A percentile compares a stretch with the other conserved stretches of the same genome.
These are phyloP conservation scores for Jimgerdemannia lactiflua DNA, from an alignment of 192 early-diverging fungal genomes.

Conservation along the genomic window DNA sequence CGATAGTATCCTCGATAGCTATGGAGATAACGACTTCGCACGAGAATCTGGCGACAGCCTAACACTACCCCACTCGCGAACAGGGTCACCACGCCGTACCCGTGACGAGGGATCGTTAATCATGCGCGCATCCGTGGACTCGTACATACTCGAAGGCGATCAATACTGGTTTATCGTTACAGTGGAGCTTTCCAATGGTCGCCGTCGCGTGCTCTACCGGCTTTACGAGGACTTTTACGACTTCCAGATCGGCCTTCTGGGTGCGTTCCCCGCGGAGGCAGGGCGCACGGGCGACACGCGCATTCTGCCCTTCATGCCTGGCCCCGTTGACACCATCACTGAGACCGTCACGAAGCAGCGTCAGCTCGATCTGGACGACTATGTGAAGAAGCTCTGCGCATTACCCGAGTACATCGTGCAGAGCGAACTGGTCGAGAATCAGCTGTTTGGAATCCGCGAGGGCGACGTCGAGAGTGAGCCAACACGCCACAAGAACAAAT, in stretches of 20 bases:
- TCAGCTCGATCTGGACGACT: conserved; percentile 60
- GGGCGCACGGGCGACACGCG: conserved; percentile 49
- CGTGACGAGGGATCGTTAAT: conserved; percentile 23
- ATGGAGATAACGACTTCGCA: neutral
- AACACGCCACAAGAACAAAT: conserved; percentile 8
- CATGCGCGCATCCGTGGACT: conserved; percentile 53
- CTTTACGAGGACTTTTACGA: conserved; percentile 80
- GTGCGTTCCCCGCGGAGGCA: conserved; percentile 65
- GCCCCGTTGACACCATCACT: conserved; percentile 58
- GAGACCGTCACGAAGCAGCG: conserved; percentile 66
- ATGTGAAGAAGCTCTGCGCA: conserved; percentile 59
- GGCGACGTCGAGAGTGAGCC: conserved; percentile 57
- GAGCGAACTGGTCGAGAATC: conserved; percentile 38
- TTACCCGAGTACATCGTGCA: conserved; percentile 57
- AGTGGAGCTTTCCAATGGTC: conserved; percentile 47
- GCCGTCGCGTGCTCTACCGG: conserved; percentile 62
- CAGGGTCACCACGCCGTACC: neutral
- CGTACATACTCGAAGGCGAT: conserved; percentile 66
- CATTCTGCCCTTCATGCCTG: conserved; percentile 65
- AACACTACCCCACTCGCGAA: conserved; percentile 12
- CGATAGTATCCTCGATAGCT: neutral
- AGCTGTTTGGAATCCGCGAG: conserved; percentile 51
- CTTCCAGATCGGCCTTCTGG: conserved; percentile 67
- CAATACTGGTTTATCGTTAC: conserved; percentile 70
- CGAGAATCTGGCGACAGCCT: conserved; percentile 5